These are phyloP conservation scores for Agaricales sp. DNA, from an alignment of 1,284 basidiomycete species.

Conservation along the genomic window DNA sequence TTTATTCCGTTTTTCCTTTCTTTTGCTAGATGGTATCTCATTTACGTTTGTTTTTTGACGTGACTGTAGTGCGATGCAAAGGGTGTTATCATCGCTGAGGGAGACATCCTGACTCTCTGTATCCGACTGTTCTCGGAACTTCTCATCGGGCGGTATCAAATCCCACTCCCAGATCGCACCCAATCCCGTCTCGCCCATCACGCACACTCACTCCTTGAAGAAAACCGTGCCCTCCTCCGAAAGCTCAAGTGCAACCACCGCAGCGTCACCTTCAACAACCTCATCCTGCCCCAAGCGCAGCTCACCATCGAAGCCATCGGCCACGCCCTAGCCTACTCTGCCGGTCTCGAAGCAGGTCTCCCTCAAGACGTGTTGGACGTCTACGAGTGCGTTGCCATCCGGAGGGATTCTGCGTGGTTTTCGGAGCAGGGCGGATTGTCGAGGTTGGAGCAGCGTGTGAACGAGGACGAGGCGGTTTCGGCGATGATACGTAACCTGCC, in stretches of 20 bases:
- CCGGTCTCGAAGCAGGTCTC: conserved; percentile 28
- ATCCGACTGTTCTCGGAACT: conserved; percentile 44
- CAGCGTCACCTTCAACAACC: conserved; percentile 32
- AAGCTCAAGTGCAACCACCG: conserved; percentile 29
- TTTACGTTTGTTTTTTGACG: conserved; percentile 10
- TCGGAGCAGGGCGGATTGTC: conserved; percentile 32
- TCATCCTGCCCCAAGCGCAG: conserved; percentile 39
- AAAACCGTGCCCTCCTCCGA: conserved; percentile 27
- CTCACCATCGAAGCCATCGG: conserved; percentile 37
- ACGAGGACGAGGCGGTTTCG: conserved; percentile 32
- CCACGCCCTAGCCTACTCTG: conserved; percentile 41
- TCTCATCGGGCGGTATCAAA: conserved; percentile 30
- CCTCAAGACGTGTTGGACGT: conserved; percentile 39
- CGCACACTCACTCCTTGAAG: conserved; percentile 29
- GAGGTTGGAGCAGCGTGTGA: conserved; percentile 29
- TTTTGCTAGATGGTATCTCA: not conserved
- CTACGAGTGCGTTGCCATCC: conserved; percentile 38
- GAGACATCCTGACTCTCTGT: conserved; percentile 39
- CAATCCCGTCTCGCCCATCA: conserved; percentile 36
- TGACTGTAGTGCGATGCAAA: conserved; percentile 29
- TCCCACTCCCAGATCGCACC: conserved; percentile 28
- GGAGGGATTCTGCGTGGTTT: conserved; percentile 43
- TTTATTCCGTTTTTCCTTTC: too few relatives aligned
- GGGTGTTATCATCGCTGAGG: conserved; percentile 42
- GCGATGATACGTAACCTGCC: conserved; percentile 31